phyloP scores from a whole-genome alignment of 176 grass and related monocot species.

The Elymus sibiricus region DNA sequence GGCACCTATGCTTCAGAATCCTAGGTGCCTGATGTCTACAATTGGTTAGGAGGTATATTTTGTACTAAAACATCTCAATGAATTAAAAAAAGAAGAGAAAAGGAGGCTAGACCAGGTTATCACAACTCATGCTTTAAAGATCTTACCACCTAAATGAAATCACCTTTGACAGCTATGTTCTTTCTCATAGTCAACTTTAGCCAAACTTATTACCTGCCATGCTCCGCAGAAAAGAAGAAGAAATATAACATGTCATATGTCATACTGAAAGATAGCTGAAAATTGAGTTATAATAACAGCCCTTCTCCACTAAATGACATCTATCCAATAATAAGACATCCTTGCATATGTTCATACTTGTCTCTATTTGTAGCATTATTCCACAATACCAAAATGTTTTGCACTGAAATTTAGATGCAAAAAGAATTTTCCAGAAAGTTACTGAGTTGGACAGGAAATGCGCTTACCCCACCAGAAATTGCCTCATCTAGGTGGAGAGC shows the following conservation, averaged over 20 bases:
- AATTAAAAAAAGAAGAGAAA: background rate
- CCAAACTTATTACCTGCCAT: background rate
- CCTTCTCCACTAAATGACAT: background rate
- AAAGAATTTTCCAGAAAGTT: background rate
- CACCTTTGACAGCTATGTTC: background rate
- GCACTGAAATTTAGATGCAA: background rate
- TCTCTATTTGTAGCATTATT: background rate
- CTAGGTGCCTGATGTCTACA: too few species aligned
- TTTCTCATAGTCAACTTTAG: background rate
- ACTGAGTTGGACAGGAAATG: background rate
- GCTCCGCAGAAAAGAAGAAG: background rate
- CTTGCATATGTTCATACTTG: background rate
- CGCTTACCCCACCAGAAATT: conserved; percentile 4
- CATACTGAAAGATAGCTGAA: background rate
- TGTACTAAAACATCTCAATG: background rate
- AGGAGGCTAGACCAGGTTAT: background rate
- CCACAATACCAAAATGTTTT: background rate
- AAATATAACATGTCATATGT: background rate
- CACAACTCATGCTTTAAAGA: background rate
- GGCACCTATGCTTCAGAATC: too few species aligned
- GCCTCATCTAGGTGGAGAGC: conserved; percentile 29
- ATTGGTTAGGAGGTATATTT: too few species aligned
- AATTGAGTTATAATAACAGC: background rate
- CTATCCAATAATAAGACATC: background rate
- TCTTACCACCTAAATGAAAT: background rate